phyloP scores from a whole-genome alignment of 306 rosid species.

The Fragaria iinumae region DNA sequence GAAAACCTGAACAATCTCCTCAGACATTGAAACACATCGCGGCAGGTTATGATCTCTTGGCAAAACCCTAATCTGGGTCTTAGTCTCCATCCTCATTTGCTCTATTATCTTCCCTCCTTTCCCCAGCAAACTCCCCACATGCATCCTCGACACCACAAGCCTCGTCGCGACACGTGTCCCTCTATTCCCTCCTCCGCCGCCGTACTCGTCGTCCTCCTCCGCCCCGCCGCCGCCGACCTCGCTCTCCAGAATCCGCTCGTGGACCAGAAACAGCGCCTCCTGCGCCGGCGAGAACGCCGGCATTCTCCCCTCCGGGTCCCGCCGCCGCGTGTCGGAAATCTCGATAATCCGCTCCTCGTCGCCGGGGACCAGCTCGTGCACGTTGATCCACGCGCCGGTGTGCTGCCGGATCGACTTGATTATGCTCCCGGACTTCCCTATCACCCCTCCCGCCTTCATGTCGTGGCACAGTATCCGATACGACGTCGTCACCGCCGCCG shows the following conservation, averaged over 20 bases:
- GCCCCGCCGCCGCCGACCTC: conserved; percentile 48
- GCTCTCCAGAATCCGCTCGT: conserved; percentile 85
- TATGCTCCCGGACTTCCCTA: conserved; percentile 93
- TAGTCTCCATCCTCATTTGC: conserved; percentile 97
- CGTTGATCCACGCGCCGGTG: conserved; percentile 99
- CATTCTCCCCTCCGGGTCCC: conserved; percentile 91
- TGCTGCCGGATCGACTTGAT: conserved; percentile 94
- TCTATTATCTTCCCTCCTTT: conserved; percentile 99
- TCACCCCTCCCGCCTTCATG: conserved; percentile 87
- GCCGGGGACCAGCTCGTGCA: conserved; percentile 78
- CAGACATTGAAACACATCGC: conserved; percentile 91
- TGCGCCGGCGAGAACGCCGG: conserved; percentile 96
- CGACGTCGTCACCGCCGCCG: conserved; percentile 58
- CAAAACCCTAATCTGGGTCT: conserved; percentile 94
- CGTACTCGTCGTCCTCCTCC: conserved; percentile 62
- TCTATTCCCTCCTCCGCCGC: conserved; percentile 46
- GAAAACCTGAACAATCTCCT: conserved; percentile 98
- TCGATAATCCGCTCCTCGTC: conserved; percentile 97
- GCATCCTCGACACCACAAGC: conserved; percentile 94
- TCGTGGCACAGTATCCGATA: conserved; percentile 92
- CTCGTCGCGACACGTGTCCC: conserved; percentile 68
- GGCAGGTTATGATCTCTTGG: conserved; percentile 95
- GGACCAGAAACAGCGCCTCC: conserved; percentile 85
- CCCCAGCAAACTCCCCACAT: conserved; percentile 93
- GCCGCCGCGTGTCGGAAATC: conserved; percentile 92